phyloP scores from a whole-genome alignment of 805 yeast species.

The Pichia rugopelliculosa region DNA sequence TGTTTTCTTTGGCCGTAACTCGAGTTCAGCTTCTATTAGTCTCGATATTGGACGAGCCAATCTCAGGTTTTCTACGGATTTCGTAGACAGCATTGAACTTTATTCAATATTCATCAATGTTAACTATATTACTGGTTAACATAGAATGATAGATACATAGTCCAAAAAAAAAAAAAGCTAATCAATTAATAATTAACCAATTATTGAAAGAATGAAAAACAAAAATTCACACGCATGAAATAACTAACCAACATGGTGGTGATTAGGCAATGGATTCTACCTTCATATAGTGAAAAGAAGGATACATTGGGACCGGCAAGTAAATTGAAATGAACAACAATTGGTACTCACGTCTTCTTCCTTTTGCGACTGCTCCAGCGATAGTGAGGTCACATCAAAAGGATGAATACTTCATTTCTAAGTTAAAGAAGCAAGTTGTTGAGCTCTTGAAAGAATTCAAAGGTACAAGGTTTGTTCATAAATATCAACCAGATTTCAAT shows the following conservation, averaged over 20 bases:
- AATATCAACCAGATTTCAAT: conserved; percentile 54
- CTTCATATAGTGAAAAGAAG: too few species aligned
- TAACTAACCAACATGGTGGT: not conserved
- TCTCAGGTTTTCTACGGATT: not conserved
- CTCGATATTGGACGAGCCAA: not conserved
- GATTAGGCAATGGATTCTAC: too few species aligned
- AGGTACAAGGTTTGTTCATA: conserved; percentile 59
- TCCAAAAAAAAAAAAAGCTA: too few species aligned
- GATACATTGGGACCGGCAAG: too few species aligned
- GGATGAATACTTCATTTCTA: conserved; percentile 63
- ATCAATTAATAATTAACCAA: too few species aligned
- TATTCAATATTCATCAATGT: too few species aligned
- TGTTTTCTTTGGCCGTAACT: not conserved
- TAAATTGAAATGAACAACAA: not conserved
- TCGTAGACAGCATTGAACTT: too few species aligned
- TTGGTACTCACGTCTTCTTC: conserved; percentile 26
- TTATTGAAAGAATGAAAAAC: too few species aligned
- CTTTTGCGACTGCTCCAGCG: conserved; percentile 82
- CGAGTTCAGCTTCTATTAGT: not conserved
- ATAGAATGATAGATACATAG: too few species aligned
- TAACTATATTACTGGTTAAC: too few species aligned
- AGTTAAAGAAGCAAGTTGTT: conserved; percentile 46
- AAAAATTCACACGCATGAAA: too few species aligned
- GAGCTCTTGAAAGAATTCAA: conserved; percentile 48
- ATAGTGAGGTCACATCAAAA: conserved; percentile 91